Conservation (phyloP, 1,284 basidiomycete genomes). For the Inonotus hispidus region DNA sequence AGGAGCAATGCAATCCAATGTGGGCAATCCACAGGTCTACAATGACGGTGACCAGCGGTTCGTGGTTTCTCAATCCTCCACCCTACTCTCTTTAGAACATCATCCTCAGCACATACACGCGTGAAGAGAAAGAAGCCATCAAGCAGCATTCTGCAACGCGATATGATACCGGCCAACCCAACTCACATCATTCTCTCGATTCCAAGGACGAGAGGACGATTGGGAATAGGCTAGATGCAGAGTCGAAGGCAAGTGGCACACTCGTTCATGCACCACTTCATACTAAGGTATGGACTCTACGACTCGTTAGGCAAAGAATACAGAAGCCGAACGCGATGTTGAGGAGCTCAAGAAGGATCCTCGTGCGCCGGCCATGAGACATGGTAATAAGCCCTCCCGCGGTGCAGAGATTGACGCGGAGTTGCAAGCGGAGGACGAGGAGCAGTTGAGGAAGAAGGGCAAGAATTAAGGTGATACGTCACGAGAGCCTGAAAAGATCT, state of each 20-base stretch:
- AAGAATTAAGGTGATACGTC: slow-evolving; percentile 26
- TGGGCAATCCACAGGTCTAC: slow-evolving; percentile 40
- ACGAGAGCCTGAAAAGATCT: background rate
- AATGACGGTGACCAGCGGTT: slow-evolving; percentile 17
- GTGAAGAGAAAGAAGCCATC: slow-evolving; percentile 20
- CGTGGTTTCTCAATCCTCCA: background rate
- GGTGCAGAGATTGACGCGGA: slow-evolving; percentile 59
- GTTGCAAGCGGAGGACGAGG: slow-evolving; percentile 47
- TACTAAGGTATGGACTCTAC: background rate
- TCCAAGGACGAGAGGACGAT: slow-evolving; percentile 39
- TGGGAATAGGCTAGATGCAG: slow-evolving; percentile 33
- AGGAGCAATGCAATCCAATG: slow-evolving; percentile 42
- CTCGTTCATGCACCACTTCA: background rate
- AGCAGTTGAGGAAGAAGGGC: slow-evolving; percentile 42
- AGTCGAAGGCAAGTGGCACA: slow-evolving; percentile 19
- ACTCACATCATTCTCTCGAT: slow-evolving; percentile 35
- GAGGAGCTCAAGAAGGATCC: slow-evolving; percentile 32
- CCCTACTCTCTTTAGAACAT: background rate
- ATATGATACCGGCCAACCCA: slow-evolving; percentile 28
- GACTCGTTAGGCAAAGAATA: slow-evolving; percentile 3
- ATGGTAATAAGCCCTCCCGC: slow-evolving; percentile 56
- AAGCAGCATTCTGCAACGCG: slow-evolving; percentile 22
- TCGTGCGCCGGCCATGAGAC: slow-evolving; percentile 36
- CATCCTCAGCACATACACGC: slow-evolving; percentile 11
- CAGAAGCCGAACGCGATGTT: slow-evolving; percentile 26